Evolutionary conservation across 495 filamentous ascomycete genomes (phyloP), one percentile per base, ranked within the genome.

Genomic region (Penicillium robsamsonii): DNA sequence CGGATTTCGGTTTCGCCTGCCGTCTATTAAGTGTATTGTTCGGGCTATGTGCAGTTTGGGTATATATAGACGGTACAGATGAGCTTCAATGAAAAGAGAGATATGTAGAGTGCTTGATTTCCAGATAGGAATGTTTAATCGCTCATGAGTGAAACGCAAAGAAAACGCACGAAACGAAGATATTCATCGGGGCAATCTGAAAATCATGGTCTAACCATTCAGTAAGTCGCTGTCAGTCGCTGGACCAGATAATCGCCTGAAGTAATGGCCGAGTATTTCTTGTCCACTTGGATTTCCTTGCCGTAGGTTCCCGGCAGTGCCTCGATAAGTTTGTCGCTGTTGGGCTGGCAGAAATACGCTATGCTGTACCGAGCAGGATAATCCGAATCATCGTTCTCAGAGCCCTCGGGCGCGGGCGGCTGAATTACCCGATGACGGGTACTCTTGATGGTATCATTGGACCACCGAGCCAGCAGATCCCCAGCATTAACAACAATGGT

Each of bases 401-500:
- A 20, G 29, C 62, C 63, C 54, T 54, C 61, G 0, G 49, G 57
- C 53, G 57, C 60, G 0, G 87, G 89, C 6, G 93, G 93, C 71
- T 96, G 87, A 10, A 97, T 88, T 2, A 97, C 93, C 20, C 92
- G 82, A 68, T 97, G 93, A 50, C 88, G 83, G 0, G 93, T 97
- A 56, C 86, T 90, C 73, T 87, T 88, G 66, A 97, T 93, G 5
- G 81, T 84, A 63, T 92, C 91, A 65, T 97, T 97, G 40, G 86
- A 89, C 93, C 93, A 97, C 30, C 92, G 75, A 3, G 90, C 87
- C 42, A 97, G 72, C 62, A 97, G 59, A 72, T 97, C 93, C 1
- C 92, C 93, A 2, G 92, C 92, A 69, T 97, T 97, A 30, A 97
- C 81, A 6, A 97, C 90, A 51, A 94, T 87, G 4, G 91, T 92